Conservation (phyloP, 768 basidiomycete genomes). For the Phlebiopsis gigantea region DNA sequence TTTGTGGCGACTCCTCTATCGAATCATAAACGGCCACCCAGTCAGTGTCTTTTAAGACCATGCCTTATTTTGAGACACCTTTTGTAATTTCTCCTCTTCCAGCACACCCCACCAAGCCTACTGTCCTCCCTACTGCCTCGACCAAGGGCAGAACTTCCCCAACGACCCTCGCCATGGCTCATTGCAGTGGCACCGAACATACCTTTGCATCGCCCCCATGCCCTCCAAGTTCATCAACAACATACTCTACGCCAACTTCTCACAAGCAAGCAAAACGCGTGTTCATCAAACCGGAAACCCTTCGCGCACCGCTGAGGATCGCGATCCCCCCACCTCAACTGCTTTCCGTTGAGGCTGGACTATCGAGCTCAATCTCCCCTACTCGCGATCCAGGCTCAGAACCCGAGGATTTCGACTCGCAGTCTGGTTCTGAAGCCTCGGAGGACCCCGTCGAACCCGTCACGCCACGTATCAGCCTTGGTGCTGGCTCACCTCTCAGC, state of each 20-base stretch:
- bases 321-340: conserved; percentile 6
- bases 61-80: background rate
- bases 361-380: background rate
- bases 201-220: background rate
- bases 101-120: background rate
- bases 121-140: background rate
- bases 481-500: conserved; percentile 1
- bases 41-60: background rate
- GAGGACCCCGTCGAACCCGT: conserved; percentile 6
- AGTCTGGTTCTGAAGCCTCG: conserved; percentile 1
- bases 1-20: background rate
- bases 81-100: background rate
- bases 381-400: background rate
- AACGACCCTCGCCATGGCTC: background rate
- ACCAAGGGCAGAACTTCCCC: background rate
- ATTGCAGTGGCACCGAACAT: background rate
- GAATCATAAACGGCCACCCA: background rate
- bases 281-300: conserved; percentile 1
- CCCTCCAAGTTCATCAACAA: background rate
- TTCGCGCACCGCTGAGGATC: conserved; percentile 7
- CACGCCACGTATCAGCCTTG: conserved; percentile 6
- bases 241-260: background rate
- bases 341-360: background rate
- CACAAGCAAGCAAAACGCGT: background rate
- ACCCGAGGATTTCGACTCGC: background rate